Base-by-base conservation (phyloP, 129 eudicot genomes). In the Oenanthe sinensis region DNA sequence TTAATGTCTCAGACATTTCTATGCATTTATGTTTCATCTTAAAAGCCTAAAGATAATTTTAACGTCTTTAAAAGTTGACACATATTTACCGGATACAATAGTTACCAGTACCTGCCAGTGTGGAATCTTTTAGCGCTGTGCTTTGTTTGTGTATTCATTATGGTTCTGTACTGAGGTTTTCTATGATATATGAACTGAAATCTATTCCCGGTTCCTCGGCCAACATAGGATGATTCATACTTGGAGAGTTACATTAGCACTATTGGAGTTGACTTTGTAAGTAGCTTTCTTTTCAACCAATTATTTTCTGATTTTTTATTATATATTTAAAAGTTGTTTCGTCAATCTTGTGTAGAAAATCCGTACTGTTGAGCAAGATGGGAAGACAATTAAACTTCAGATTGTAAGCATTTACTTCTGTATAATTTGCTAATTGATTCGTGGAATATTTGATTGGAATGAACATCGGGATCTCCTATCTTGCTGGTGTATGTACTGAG, bases 321-420 rank as follows among this genome's bases (percentile, higher is more conserved):
- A 5, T 19, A 14, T 24, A 44, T 16, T 14, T 62, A 16, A 33
- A 8, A 37, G 17, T 26, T 17, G 20, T 78, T 33, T 69, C 17
- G 16, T 16, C 9, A 55, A 74, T 74, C 47, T 50, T 33, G 6
- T 84, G 55, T 68, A 88, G 92, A 88, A 88, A 88, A 88, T 88
- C 30, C 89, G 89, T 49, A 88, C 89, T n/a, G 92, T 88, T 47
- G 92, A 88, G 82, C 91, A 88, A 84, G 91, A 88, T 55, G 91
- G 91, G 63, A 88, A 88, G 78, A 86, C 87, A 4, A 83, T 88
- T 77, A 88, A 88, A 48, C 92, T 88, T 82, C 92, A 88, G 78
- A 88, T 88, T 79, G 92, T 88, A 78, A 84, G 86, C 14, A 28
- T 37, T 72, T 45, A 4, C 26, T 22, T 63, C 45, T 74, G 44